Base-by-base conservation (phyloP, 306 rosid genomes). In the Rosa persica region DNA sequence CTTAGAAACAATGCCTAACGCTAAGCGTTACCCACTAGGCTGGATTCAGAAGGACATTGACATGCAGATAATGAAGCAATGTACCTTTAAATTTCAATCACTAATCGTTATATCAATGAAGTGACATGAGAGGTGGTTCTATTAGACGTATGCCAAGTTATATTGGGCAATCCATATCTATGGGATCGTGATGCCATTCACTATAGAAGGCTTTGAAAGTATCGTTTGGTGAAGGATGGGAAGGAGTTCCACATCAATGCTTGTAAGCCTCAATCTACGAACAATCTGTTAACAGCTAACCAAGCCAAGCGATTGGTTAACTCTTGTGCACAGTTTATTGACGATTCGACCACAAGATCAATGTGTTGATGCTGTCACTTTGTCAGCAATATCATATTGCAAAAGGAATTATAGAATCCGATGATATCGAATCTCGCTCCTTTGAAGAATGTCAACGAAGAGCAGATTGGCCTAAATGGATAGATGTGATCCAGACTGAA, bases 31-130 rank as follows among this genome's bases (percentile, higher is more conserved):
- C 27, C 48, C 72, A 39, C 12, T 36, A 67, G 72, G 49, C 8
- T 39, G 19, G 72, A 67, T 44, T 13, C 17, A 47, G 4, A 47
- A 47, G 19, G 52, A 47, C 52, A 47, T 47, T 12, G 52, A 47
- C 5, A 67, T 36, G 72, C 49, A 36, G n/a, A 67, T 39, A 0
- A 67, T 15, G 39, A 67, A 67, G 6, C 15, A 67, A 38, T 67
- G 72, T 67, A 67, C 48, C 72, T 67, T 67, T 27, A 67, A 67
- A 39, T 67, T 67, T 16, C 25, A 8, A 67, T 67, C 49, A 67
- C 72, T n/a, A 67, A 67, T 67, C 16, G 25, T 12, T 38, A 39
- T 12, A n/a, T 67, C 6, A 49, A 67, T 39, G 16, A 67, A n/a
- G 62, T 72, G 19, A 72, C 62, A 4, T 72, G 23, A 17, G 62